Evolutionary conservation across 192 early-diverging fungal species (phyloP).

Genomic region (Backusella mclennaniae): DNA sequence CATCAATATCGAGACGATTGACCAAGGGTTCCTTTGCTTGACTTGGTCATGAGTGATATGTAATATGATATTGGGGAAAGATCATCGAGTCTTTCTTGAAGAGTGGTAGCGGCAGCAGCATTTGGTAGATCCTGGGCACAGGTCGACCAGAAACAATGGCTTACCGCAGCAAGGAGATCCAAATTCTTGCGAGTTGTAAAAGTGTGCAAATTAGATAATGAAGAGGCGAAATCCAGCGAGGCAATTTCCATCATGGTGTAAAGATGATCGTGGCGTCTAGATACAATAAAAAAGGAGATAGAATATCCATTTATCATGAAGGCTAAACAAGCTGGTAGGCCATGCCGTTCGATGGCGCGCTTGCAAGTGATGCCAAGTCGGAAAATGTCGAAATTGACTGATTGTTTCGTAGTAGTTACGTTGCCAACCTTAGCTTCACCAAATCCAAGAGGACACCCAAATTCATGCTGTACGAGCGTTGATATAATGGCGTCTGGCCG

Average conservation of each 20-base stretch:
- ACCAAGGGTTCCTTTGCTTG: too few relatives aligned
- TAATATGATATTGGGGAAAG: too few relatives aligned
- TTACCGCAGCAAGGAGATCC: background rate
- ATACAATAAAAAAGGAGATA: slow-evolving; percentile 20
- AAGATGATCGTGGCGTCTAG: background rate
- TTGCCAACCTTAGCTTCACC: slow-evolving; percentile 12
- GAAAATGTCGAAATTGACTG: slow-evolving; percentile 10
- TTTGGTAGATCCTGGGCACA: slow-evolving; percentile 2
- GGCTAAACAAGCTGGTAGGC: slow-evolving; percentile 10
- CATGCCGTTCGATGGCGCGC: slow-evolving; percentile 8
- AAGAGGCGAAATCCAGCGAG: background rate
- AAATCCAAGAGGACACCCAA: slow-evolving; percentile 14
- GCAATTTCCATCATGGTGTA: slow-evolving; percentile 15
- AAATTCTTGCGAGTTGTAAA: background rate
- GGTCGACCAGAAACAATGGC: background rate
- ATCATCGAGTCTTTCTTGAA: too few relatives aligned
- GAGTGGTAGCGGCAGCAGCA: background rate
- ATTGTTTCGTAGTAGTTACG: slow-evolving; percentile 12
- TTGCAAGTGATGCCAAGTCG: slow-evolving; percentile 7
- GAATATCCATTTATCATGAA: slow-evolving; percentile 11
- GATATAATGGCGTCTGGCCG: slow-evolving; percentile 11
- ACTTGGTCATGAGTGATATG: too few relatives aligned
- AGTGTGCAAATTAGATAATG: background rate
- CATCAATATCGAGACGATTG: too few relatives aligned
- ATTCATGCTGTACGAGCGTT: slow-evolving; percentile 5